Evolutionary conservation across 2,329 filamentous ascomycete genomes (phyloP), one percentile per base, ranked within the genome.

Genomic region (Aspergillus fructus): DNA sequence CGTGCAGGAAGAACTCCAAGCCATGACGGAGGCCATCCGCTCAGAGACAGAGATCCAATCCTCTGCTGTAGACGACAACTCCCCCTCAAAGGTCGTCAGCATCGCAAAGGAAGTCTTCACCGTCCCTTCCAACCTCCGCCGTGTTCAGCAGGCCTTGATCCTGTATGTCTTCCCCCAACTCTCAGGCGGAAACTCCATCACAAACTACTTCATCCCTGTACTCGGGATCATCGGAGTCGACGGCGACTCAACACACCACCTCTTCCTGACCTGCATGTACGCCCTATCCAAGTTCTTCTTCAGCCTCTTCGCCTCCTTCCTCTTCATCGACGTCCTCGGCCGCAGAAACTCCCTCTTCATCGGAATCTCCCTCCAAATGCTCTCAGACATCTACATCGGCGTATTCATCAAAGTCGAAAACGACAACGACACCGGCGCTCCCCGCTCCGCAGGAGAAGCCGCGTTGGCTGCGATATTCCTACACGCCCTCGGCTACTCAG

Each of bases 401-500:
- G 68, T 43, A 3, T 45, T 41, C 17, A 39, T 72, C 0, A 60
- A 47, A 5, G 45, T 34, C 12, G 68, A 5, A 3, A 42, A 56
- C 12, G 19, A 55, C 62, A 1, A 56, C 12, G n/a, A 55, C 62
- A 1, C 65, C 59, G 2, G 64, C 75, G 4, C 70, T 67, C 0
- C 34, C 45, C 9, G 27, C 17, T 13, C 39, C 15, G 12, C 48
- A 34, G 11, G 37, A 11, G 58, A 77, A 46, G 75, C 65, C 0
- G 78, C 77, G 4, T 68, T 80, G 7, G 77, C 75, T 7, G 70
- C 79, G 4, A 69, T 80, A 11, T 80, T 77, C 42, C 61, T 79
- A 11, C 78, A 80, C 52, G 76, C 67, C 0, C 77, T 80, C 52
- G 78, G 78, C 5, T 80, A 76, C 53, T 68, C 71, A 4, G 64